These are phyloP conservation scores for Chionographis japonica DNA, from an alignment of 106 monocot species.

Conservation along the genomic window DNA sequence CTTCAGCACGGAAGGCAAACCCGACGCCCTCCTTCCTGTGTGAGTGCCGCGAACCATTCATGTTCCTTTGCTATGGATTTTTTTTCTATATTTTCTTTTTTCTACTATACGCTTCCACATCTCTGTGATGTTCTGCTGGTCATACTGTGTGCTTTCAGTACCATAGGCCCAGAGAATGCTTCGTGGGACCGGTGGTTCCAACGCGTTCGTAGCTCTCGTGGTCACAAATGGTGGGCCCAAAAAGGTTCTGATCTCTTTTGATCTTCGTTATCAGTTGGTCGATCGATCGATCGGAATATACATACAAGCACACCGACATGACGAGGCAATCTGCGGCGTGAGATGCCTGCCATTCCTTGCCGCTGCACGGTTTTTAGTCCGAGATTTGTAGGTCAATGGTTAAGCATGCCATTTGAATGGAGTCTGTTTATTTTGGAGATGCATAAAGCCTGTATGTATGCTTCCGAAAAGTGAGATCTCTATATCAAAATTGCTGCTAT, in stretches of 20 bases:
- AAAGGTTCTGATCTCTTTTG: slow-evolving; percentile 29
- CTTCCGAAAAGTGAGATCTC: no score
- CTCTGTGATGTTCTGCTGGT: not conserved
- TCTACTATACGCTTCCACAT: not conserved
- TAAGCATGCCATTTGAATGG: no score
- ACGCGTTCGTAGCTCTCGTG: slow-evolving; percentile 25
- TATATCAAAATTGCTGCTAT: no score
- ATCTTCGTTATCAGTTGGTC: not conserved
- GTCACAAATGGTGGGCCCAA: slow-evolving; percentile 26
- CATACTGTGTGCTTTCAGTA: slow-evolving; percentile 11
- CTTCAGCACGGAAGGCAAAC: slow-evolving; percentile 19
- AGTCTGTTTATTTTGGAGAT: no score
- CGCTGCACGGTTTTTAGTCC: no score
- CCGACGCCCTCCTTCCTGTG: slow-evolving; percentile 39
- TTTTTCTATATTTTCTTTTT: not conserved
- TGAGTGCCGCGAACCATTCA: not conserved
- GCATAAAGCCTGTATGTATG: no score
- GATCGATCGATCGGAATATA: no score
- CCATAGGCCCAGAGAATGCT: slow-evolving; percentile 27
- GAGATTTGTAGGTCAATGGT: no score
- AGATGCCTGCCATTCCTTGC: no score
- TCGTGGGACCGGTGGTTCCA: slow-evolving; percentile 43
- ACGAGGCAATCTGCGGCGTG: no score
- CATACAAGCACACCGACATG: no score
- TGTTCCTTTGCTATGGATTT: not conserved